Evolutionary conservation across 371 early-diverging fungal genomes (phyloP).

Genomic region (Catenaria anguillulae): DNA sequence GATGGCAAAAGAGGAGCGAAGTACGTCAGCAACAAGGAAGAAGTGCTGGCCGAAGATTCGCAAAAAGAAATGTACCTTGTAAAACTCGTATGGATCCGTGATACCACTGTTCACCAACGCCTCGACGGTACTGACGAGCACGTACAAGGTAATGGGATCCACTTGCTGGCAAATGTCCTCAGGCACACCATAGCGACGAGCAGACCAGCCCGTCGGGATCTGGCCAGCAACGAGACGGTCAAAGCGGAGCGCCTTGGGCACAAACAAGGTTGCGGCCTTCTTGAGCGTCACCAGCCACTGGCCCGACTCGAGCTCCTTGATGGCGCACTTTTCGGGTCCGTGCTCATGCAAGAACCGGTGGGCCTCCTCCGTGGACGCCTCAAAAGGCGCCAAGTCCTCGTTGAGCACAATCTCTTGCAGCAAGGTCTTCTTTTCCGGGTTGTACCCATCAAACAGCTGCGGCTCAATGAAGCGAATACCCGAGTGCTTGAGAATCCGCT

Average conservation of each 20-base stretch:
- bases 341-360: slow-evolving; percentile 75
- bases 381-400: slow-evolving; percentile 80
- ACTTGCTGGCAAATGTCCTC: slow-evolving; percentile 83
- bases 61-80: no score
- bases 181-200: slow-evolving; percentile 85
- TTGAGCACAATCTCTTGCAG: slow-evolving; percentile 86
- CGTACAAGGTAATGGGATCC: slow-evolving; percentile 75
- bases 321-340: slow-evolving; percentile 68
- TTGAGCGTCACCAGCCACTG: slow-evolving; percentile 66
- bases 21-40: no score
- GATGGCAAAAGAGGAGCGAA: no score
- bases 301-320: slow-evolving; percentile 44
- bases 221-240: slow-evolving; percentile 91
- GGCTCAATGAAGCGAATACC: slow-evolving; percentile 91
- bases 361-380: slow-evolving; percentile 82
- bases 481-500: slow-evolving; percentile 76
- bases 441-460: slow-evolving; percentile 75
- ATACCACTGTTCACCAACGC: slow-evolving; percentile 83
- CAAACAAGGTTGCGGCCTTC: slow-evolving; percentile 73
- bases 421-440: slow-evolving; percentile 73
- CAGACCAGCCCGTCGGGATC: slow-evolving; percentile 90
- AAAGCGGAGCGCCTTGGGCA: slow-evolving; percentile 88
- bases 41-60: no score
- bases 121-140: slow-evolving; percentile 82
- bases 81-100: slow-evolving; percentile 95